A percentile compares a stretch with the other conserved stretches of the same genome.
These are phyloP conservation scores for Ophiocordyceps camponoti-floridani DNA, from an alignment of 2,329 filamentous ascomycete species.

Conservation along the genomic window DNA sequence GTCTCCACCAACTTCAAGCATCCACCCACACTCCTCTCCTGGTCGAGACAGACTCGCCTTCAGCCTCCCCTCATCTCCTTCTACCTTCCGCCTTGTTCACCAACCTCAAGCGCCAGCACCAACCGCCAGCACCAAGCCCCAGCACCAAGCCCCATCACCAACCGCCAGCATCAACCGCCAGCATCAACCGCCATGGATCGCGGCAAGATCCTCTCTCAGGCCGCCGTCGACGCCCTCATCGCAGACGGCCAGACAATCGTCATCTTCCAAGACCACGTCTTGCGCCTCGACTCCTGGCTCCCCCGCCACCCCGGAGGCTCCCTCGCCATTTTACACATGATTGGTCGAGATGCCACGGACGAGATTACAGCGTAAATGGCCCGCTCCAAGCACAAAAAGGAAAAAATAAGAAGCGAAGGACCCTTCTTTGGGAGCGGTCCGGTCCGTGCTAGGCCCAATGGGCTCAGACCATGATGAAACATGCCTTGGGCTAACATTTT, in stretches of 20 bases:
- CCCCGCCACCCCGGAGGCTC: constrained; percentile 83
- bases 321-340: constrained; percentile 82
- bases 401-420: constrained; percentile 5
- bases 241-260: constrained; percentile 64
- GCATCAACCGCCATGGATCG: constrained; percentile 11
- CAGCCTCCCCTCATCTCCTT: too few relatives aligned
- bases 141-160: too few relatives aligned
- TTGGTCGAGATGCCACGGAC: constrained; percentile 84
- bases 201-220: constrained; percentile 7
- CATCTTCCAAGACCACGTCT: constrained; percentile 61
- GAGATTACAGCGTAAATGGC: constrained; percentile 66
- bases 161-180: not conserved
- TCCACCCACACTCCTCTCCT: too few relatives aligned
- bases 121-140: not conserved
- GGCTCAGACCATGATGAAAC: not conserved
- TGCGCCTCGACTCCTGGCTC: constrained; percentile 81
- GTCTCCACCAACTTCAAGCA: too few relatives aligned
- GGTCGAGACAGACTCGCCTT: too few relatives aligned
- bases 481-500: not conserved
- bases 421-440: not conserved
- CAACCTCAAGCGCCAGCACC: not conserved
- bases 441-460: not conserved
- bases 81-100: not conserved
- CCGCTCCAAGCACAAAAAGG: constrained; percentile 25
- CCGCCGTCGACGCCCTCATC: constrained; percentile 53